Evolutionary conservation across 768 basidiomycete species (phyloP), one percentile per base, ranked within the genome.

Genomic region (Lactifluus subvellereus): DNA sequence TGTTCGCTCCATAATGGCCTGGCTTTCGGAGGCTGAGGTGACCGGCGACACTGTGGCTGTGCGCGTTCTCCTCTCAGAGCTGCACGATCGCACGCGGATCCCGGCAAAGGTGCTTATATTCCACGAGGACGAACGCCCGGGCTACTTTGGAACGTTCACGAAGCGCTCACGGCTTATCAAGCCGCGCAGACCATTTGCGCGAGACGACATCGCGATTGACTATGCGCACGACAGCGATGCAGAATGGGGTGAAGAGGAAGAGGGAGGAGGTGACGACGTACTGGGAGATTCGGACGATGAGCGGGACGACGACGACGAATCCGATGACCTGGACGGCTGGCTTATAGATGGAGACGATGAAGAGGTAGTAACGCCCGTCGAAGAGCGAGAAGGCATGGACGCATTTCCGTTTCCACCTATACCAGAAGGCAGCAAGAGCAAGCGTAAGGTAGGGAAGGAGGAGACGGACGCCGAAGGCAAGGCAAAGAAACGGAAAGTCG

Each of bases 81-180:
- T 99, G 10, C 76, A 78, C 55, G 80, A 94, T 64, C 84, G 88
- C 13, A 73, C 72, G 6, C 69, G 77, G 30, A 77, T 93, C 51
- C 88, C 88, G 0, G 83, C 86, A 54, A 98, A 97, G 74, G 84
- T 86, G 3, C 77, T 98, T 45, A 86, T 91, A 62, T 98, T 97
- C 73, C 75, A 78, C 16, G 87, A 88, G 61, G 93, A 98, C 72
- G 80, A 82, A 0, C 84, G 97, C 53, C 96, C 97, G 13, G 94
- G 94, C 1, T 98, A 96, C 74, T 88, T 86, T 69, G 96, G 95
- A 22, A 98, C 97, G 6, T 98, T 91, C 88, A 94, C 94, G 8
- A 86, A 88, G 58, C 84, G 79, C 63, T 95, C 94, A 14, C 78
- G 79, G 18, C 74, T 84, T 38, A 84, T 98, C 62, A 88, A 93